Base-by-base conservation (phyloP, 2,329 filamentous ascomycete genomes). In the Phialophora expanda region DNA sequence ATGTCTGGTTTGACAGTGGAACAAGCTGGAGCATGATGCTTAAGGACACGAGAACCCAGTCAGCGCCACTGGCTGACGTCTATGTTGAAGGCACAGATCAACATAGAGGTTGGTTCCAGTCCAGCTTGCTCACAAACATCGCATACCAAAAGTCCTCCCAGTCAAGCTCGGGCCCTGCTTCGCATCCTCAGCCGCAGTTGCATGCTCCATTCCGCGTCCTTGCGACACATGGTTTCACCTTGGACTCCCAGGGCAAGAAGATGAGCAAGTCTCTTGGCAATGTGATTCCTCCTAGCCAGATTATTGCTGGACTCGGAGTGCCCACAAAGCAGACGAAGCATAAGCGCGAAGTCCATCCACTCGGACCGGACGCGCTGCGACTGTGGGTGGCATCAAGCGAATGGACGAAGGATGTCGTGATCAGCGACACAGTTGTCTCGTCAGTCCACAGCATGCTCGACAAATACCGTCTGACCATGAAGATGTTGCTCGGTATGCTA, bases 191-290 rank as follows among this genome's bases (percentile, higher is more conserved):
- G 48, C 26, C 28, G 28, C 59, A n/a, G 34, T 22, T 46, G 9
- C 77, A 77, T 70, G 84, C 94, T 0, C 95, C 95, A 0, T 99
- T 96, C 81, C 90, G 89, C 74, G 91, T 87, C 3, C 83, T 99
- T n/a, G 89, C 97, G 67, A 99, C 95, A 0, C 95, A 99, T 75
- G 95, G 95, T 0, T 99, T 99, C 76, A 93, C 92, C 0, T 86
- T 99, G 1, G 95, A 99, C 73, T 85, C 90, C 57, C 82, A 90
- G 41, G 93, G 93, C n/a, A 92, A 91, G 75, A 99, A 99, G 78
- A 99, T 99, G 95, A 97, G 93, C 76, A 99, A 99, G 78, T 97
- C 93, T 0, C 81, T 97, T 1, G 95, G 95, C 17, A 99, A 99
- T 74, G 89, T 91, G 30, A 88, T 98, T 63, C 85, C 87, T 0